Base-by-base conservation (phyloP, 108 stramenopile genomes). In the Fragilaria radians region DNA sequence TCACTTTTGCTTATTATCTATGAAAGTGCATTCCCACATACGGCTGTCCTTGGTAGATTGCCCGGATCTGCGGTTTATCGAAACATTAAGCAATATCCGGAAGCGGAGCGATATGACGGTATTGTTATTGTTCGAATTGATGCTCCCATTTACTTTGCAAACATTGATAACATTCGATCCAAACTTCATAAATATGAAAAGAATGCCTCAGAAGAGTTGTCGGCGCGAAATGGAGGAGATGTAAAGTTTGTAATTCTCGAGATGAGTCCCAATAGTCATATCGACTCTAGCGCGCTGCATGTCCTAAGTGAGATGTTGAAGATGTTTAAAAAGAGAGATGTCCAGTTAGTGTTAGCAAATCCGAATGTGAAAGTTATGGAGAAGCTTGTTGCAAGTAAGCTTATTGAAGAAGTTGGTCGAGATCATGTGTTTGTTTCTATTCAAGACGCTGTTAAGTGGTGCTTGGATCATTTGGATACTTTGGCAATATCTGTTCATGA, bases 91-190 rank as follows among this genome's bases (percentile, higher is more conserved):
- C 76, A 81, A 52, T 83, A 80, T 48, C 63, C 65, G 1, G 55
- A 74, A 22, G 72, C 72, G 9, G 79, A 83, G 53, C 54, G 51
- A 9, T 78, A 73, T 42, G 66, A 79, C 32, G 83, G 81, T 7
- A 61, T 82, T 54, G 71, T 79, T 19, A 33, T 81, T 54, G 56
- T 82, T 11, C 73, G 85, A 19, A 71, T 86, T 24, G 79, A 82
- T 52, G 79, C 78, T 18, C 62, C 70, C 18, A 59, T 86, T 24
- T 80, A 80, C 74, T 86, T 86, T 64, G 85, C 85, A 32, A 86
- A 86, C 51, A 62, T 70, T 3, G 57, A 71, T 23, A 68, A 66
- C 47, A 59, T 84, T 9, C 63, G 72, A 34, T 71, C 72, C 2
- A 73, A 63, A 47, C 46, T 84, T 25, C 27, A 42, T 11, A 67